These are phyloP conservation scores for Neurospora intermedia DNA, from an alignment of 495 filamentous ascomycete genomes.

Conservation along the genomic window DNA sequence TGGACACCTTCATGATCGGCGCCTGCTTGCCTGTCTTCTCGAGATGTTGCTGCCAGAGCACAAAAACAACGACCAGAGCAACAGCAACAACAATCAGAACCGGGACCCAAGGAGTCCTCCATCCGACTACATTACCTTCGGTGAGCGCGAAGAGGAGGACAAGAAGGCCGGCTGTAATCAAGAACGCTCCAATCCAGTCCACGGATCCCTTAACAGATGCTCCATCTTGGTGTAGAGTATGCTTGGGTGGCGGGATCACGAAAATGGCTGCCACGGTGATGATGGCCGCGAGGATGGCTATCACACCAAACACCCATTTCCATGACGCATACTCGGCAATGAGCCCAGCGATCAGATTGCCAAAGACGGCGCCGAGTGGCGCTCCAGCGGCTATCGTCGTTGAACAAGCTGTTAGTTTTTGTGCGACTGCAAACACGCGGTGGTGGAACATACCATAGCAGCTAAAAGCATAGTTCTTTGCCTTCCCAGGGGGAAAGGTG, in stretches of 20 bases:
- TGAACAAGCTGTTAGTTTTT: not conserved
- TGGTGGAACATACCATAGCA: slow-evolving; percentile 25
- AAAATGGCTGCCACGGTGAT: slow-evolving; percentile 50
- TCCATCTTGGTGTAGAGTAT: slow-evolving; percentile 18
- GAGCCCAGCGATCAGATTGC: slow-evolving; percentile 43
- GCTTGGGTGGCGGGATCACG: slow-evolving; percentile 50
- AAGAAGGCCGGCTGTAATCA: slow-evolving; percentile 53
- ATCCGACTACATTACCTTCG: slow-evolving; percentile 55
- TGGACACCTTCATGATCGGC: slow-evolving; percentile 50
- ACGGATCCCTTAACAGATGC: slow-evolving; percentile 29
- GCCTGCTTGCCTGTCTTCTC: slow-evolving; percentile 29
- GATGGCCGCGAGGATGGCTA: slow-evolving; percentile 50
- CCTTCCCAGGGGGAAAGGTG: slow-evolving; percentile 49
- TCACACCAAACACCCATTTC: slow-evolving; percentile 56
- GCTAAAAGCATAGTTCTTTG: slow-evolving; percentile 54
- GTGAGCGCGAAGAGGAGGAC: slow-evolving; percentile 52
- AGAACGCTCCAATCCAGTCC: slow-evolving; percentile 53
- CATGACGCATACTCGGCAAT: slow-evolving; percentile 45
- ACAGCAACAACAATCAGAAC: slow-evolving; percentile 53
- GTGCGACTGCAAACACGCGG: not conserved
- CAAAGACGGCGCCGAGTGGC: slow-evolving; percentile 45
- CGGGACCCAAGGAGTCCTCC: slow-evolving; percentile 55
- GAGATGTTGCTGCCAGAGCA: slow-evolving; percentile 53
- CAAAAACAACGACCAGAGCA: slow-evolving; percentile 46
- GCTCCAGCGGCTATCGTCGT: slow-evolving; percentile 39